A percentile compares a stretch with the other conserved stretches of the same genome.
phyloP scores from a whole-genome alignment of 805 yeast species.

The Wilhelminamyces savonicus region DNA sequence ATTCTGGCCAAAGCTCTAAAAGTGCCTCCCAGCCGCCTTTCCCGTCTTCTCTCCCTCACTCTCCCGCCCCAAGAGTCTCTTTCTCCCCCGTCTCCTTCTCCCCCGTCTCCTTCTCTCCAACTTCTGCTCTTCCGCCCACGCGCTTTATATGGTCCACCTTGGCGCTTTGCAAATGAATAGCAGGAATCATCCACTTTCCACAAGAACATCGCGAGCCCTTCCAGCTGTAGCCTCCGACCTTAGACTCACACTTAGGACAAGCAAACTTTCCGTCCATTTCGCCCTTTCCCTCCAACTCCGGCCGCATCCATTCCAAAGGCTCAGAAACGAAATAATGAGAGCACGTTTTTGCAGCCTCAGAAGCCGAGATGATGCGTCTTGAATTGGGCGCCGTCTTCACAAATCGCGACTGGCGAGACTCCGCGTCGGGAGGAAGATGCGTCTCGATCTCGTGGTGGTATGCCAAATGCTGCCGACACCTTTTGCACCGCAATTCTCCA shows the following conservation, averaged over 20 bases:
- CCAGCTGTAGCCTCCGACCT: constrained; percentile 93
- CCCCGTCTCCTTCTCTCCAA: background rate
- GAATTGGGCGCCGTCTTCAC: constrained; percentile 58
- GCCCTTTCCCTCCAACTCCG: constrained; percentile 57
- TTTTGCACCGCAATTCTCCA: constrained; percentile 60
- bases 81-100: background rate
- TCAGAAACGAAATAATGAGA: constrained; percentile 77
- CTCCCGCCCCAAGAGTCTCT: no score
- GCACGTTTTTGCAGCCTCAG: constrained; percentile 56
- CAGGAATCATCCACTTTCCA: constrained; percentile 94
- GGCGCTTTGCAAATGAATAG: constrained; percentile 71
- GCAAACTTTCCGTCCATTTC: constrained; percentile 79
- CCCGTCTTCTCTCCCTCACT: no score
- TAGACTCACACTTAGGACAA: constrained; percentile 80
- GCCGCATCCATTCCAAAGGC: constrained; percentile 89
- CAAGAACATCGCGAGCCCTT: constrained; percentile 91
- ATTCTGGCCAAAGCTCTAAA: no score
- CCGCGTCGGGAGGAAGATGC: constrained; percentile 63
- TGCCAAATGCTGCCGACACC: constrained; percentile 72
- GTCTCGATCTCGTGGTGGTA: constrained; percentile 51
- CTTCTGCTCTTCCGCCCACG: no score
- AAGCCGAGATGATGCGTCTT: constrained; percentile 51
- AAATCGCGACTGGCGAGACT: constrained; percentile 61
- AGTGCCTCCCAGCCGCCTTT: no score
- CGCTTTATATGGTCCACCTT: constrained; percentile 63